Percentiles rank a stretch among this genome's conserved stretches.
phyloP scores from a whole-genome alignment of 441 rosid species.

The Populus hybrid region DNA sequence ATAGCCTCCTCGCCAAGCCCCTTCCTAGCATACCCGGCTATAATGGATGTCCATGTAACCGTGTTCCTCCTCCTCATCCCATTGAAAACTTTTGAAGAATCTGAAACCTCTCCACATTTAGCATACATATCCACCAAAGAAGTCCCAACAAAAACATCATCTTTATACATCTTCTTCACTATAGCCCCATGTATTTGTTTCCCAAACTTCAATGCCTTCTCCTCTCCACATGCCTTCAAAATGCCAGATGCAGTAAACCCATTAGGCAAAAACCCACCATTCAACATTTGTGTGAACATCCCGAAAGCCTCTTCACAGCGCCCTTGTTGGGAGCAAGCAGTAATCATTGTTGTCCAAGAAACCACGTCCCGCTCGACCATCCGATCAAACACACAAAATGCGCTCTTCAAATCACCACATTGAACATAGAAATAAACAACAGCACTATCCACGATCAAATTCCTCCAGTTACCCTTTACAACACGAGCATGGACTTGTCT shows the following conservation, averaged over 20 bases:
- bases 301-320: slow-evolving; percentile 47
- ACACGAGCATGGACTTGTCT: slow-evolving; percentile 63
- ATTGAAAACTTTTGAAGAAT: slow-evolving; percentile 60
- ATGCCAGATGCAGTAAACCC: slow-evolving; percentile 66
- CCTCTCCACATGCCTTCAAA: slow-evolving; percentile 69
- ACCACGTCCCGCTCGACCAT: slow-evolving; percentile 68
- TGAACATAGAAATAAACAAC: slow-evolving; percentile 62
- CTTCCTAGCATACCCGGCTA: slow-evolving; percentile 72
- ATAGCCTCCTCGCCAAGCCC: slow-evolving; percentile 77
- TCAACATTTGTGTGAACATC: slow-evolving; percentile 57
- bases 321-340: slow-evolving; percentile 71
- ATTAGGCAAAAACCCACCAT: slow-evolving; percentile 58
- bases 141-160: slow-evolving; percentile 63
- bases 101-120: slow-evolving; percentile 68
- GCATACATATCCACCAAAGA: slow-evolving; percentile 86
- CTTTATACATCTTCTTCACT: slow-evolving; percentile 52
- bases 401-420: slow-evolving; percentile 52
- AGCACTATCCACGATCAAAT: slow-evolving; percentile 68
- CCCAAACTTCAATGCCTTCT: slow-evolving; percentile 50
- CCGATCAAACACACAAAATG: slow-evolving; percentile 44
- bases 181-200: slow-evolving; percentile 68
- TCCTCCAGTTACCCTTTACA: slow-evolving; percentile 51
- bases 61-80: slow-evolving; percentile 66
- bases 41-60: slow-evolving; percentile 79
- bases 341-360: slow-evolving; percentile 77